phyloP scores from a whole-genome alignment of 2,329 filamentous ascomycete genomes.

The Colletotrichum nymphaeae region DNA sequence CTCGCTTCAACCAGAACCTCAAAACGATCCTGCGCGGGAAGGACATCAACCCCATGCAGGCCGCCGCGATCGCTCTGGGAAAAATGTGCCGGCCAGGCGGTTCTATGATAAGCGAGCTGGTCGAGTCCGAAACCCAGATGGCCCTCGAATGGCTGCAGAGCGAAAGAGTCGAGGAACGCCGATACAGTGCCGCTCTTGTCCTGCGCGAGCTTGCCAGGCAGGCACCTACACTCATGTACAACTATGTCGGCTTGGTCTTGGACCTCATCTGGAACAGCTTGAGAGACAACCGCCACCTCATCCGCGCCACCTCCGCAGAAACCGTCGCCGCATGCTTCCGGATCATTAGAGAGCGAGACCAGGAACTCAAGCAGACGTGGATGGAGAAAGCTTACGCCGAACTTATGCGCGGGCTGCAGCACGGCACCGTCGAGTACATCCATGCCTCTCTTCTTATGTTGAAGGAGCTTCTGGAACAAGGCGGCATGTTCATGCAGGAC shows the following conservation, averaged over 20 bases:
- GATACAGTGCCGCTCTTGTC: constrained; percentile 92
- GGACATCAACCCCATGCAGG: constrained; percentile 90
- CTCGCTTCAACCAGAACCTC: constrained; percentile 91
- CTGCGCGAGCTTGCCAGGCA: constrained; percentile 91
- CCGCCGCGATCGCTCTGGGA: constrained; percentile 88
- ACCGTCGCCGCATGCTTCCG: constrained; percentile 95
- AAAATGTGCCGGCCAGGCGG: constrained; percentile 93
- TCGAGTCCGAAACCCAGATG: constrained; percentile 96
- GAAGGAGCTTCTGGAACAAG: constrained; percentile 92
- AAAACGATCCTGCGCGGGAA: constrained; percentile 89
- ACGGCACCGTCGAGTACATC: constrained; percentile 85
- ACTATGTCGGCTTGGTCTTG: constrained; percentile 94
- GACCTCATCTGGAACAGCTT: constrained; percentile 97
- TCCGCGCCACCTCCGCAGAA: constrained; percentile 90
- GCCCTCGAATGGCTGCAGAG: constrained; percentile 97
- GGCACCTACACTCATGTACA: constrained; percentile 94
- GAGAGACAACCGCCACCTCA: constrained; percentile 88
- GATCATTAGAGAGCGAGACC: constrained; percentile 93
- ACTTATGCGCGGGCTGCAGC: constrained; percentile 81
- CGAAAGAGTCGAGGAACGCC: constrained; percentile 90
- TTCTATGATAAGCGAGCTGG: constrained; percentile 92
- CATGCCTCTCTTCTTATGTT: constrained; percentile 95
- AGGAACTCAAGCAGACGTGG: constrained; percentile 86
- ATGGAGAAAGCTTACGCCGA: constrained; percentile 93
- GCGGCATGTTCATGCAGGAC: constrained; percentile 99